phyloP scores from a whole-genome alignment of 768 basidiomycete species.

The Pholiota microspora region DNA sequence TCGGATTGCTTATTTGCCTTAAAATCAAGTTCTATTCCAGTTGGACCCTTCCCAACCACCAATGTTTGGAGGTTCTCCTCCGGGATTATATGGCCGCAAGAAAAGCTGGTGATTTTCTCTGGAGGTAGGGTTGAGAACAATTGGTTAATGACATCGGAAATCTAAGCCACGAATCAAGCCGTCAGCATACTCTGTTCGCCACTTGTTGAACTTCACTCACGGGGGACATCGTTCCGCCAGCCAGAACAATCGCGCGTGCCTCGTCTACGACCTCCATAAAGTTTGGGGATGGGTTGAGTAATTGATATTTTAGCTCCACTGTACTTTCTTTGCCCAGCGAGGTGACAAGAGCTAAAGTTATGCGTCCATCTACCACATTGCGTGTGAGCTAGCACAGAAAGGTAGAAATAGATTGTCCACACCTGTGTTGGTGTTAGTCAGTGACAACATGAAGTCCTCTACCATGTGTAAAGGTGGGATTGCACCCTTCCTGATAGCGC shows the following conservation, averaged over 20 bases:
- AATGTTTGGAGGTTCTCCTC: conserved; percentile 72
- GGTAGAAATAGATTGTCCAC: not conserved
- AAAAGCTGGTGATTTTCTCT: conserved; percentile 73
- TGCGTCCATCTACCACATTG: conserved; percentile 62
- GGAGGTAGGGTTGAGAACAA: conserved; percentile 66
- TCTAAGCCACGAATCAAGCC: conserved; percentile 45
- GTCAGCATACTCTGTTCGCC: too few species aligned
- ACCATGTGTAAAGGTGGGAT: conserved; percentile 79
- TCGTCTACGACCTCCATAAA: conserved; percentile 82
- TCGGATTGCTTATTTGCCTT: conserved; percentile 76
- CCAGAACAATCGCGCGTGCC: conserved; percentile 84
- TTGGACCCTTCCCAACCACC: conserved; percentile 72
- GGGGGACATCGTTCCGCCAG: conserved; percentile 99
- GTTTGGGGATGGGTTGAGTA: conserved; percentile 86
- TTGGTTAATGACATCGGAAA: conserved; percentile 82
- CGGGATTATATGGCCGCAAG: conserved; percentile 93
- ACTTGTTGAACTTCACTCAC: too few species aligned
- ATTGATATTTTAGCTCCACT: conserved; percentile 83
- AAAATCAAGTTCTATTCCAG: conserved; percentile 74
- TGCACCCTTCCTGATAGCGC: conserved; percentile 31
- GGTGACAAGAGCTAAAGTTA: conserved; percentile 54
- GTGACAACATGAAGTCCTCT: conserved; percentile 72
- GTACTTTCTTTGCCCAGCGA: conserved; percentile 33
- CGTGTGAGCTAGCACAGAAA: not conserved
- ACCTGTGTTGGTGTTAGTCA: conserved; percentile 82